Percentiles rank a stretch among this genome's conserved stretches.
These are phyloP conservation scores for Rhynchosporium agropyri DNA, from an alignment of 2,329 filamentous ascomycete genomes.

Conservation along the genomic window DNA sequence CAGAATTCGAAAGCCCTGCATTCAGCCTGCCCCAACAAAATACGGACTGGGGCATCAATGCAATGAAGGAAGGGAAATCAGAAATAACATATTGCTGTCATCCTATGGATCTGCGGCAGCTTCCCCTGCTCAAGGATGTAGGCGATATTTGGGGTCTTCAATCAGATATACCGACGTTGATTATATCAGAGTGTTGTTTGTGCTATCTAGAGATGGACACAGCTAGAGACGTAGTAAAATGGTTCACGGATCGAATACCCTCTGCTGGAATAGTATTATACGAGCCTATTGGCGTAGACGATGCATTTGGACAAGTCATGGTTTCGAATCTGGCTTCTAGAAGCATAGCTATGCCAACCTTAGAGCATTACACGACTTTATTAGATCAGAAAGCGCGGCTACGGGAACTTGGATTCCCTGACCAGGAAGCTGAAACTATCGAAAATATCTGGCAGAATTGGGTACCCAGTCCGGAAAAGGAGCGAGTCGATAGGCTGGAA, in stretches of 20 bases:
- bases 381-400: conserved; percentile 70
- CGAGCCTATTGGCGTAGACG: conserved; percentile 82
- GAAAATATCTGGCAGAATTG: conserved; percentile 77
- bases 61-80: conserved; percentile 19
- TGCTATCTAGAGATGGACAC: conserved; percentile 76
- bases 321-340: conserved; percentile 82
- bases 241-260: conserved; percentile 59
- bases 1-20: conserved; percentile 30
- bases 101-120: conserved; percentile 43
- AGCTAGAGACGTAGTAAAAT: conserved; percentile 65
- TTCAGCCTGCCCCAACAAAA: conserved; percentile 24
- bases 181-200: conserved; percentile 94
- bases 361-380: conserved; percentile 71
- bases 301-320: conserved; percentile 92
- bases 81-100: conserved; percentile 51
- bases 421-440: conserved; percentile 60
- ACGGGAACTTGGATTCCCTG: conserved; percentile 64
- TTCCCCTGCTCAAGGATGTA: conserved; percentile 29
- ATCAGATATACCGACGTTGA: conserved; percentile 70
- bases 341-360: conserved; percentile 81
- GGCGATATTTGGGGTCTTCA: conserved; percentile 50
- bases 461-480: conserved; percentile 71
- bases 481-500: conserved; percentile 76
- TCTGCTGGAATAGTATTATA: conserved; percentile 71
- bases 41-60: conserved; percentile 36